These are phyloP conservation scores for Candida odintsovae DNA, from an alignment of 805 yeast species.

Conservation along the genomic window DNA sequence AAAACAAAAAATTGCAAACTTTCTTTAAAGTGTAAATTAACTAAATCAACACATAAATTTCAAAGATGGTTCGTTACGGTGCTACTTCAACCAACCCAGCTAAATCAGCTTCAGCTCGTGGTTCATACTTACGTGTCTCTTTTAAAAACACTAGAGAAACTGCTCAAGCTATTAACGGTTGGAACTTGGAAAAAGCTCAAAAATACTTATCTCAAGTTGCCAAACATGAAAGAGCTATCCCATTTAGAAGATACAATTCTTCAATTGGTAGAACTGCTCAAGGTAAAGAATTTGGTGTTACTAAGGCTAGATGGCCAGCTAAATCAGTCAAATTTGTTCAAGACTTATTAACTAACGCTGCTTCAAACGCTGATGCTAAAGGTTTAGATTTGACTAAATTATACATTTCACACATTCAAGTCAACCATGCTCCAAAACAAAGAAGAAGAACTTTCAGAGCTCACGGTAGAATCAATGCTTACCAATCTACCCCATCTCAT, in stretches of 20 bases:
- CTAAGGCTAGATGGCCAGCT: slow-evolving; percentile 99
- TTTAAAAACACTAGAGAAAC: slow-evolving; percentile 99
- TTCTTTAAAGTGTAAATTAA: neutral
- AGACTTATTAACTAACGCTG: slow-evolving; percentile 95
- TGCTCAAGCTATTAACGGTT: slow-evolving; percentile 96
- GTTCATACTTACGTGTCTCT: slow-evolving; percentile 98
- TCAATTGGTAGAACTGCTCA: slow-evolving; percentile 99
- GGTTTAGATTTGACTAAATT: slow-evolving; percentile 95
- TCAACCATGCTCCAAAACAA: slow-evolving; percentile 99
- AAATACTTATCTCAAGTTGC: slow-evolving; percentile 91
- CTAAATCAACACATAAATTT: neutral
- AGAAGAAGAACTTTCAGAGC: slow-evolving; percentile 99
- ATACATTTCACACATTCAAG: slow-evolving; percentile 97
- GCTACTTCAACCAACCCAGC: slow-evolving; percentile 99
- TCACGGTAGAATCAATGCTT: slow-evolving; percentile 99
- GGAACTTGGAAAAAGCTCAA: slow-evolving; percentile 96
- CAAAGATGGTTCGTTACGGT: slow-evolving; percentile 96
- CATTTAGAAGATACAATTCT: slow-evolving; percentile 96
- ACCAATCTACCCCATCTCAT: slow-evolving; percentile 98
- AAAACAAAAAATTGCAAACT: neutral
- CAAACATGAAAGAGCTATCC: slow-evolving; percentile 99
- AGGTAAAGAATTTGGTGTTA: slow-evolving; percentile 99
- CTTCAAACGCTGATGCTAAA: slow-evolving; percentile 98
- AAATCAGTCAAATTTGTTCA: slow-evolving; percentile 94
- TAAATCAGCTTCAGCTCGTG: slow-evolving; percentile 98